These are phyloP conservation scores for Penicillium sp. DNA, from an alignment of 2,329 filamentous ascomycete genomes.

Conservation along the genomic window DNA sequence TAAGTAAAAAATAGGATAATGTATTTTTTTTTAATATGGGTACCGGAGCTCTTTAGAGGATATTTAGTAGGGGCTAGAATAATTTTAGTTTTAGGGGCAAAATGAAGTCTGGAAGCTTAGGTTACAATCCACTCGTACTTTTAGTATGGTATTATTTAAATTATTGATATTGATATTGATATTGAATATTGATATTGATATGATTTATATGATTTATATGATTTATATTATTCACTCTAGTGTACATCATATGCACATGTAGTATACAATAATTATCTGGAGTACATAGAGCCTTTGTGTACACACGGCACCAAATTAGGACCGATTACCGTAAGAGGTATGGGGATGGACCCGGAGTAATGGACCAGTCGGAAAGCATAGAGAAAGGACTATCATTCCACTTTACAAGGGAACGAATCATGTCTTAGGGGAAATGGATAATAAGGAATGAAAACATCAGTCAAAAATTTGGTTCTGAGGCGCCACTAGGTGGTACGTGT, in stretches of 20 bases:
- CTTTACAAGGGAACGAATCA: neutral
- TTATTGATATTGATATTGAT: no score
- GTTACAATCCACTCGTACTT: no score
- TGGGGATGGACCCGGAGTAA: neutral
- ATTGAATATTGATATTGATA: no score
- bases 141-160: no score
- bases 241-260: no score
- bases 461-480: neutral
- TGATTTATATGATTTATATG: no score
- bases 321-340: constrained; percentile 2
- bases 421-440: neutral
- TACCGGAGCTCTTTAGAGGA: no score
- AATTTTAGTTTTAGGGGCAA: no score
- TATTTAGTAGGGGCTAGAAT: no score
- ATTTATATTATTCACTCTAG: no score
- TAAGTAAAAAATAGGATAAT: neutral
- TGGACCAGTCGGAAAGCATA: constrained; percentile 3
- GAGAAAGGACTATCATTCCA: neutral
- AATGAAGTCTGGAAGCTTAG: no score
- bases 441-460: neutral
- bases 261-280: neutral
- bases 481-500: constrained; percentile 6
- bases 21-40: no score
- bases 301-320: neutral
- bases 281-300: neutral